Evolutionary conservation across 306 rosid species (phyloP).

Genomic region (Boehmeria nivea): DNA sequence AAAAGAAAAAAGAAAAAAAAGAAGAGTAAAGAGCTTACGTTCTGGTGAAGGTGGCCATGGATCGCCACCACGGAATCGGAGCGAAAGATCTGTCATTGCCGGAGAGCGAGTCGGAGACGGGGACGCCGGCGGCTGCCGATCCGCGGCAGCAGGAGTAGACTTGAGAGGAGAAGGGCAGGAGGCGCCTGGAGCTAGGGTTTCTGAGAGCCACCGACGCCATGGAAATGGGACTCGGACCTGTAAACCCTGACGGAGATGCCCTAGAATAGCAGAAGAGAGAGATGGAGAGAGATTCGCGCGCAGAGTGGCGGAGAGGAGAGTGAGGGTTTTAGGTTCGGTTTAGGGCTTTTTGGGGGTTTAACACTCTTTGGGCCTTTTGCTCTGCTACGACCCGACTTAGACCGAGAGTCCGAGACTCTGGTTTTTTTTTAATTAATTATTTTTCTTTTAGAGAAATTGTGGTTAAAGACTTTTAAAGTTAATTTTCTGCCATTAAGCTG

Average conservation of each 20-base stretch:
- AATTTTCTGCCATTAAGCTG: too few species aligned
- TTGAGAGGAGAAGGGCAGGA: constrained; percentile 51
- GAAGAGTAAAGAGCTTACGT: constrained; percentile 50
- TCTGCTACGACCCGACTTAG: constrained; percentile 23
- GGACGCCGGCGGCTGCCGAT: constrained; percentile 27
- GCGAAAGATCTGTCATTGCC: constrained; percentile 38
- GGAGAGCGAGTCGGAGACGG: constrained; percentile 30
- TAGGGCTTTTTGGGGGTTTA: constrained; percentile 30
- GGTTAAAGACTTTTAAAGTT: too few species aligned
- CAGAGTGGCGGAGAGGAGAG: constrained; percentile 14
- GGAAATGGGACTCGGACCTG: neutral
- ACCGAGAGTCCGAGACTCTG: too few species aligned
- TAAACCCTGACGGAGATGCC: neutral
- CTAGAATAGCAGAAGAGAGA: neutral
- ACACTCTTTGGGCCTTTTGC: constrained; percentile 29
- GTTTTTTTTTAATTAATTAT: too few species aligned
- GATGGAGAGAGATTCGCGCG: constrained; percentile 10
- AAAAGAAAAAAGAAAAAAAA: too few species aligned
- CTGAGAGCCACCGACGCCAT: constrained; percentile 74
- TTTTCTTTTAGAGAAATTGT: too few species aligned
- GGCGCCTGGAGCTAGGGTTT: constrained; percentile 45
- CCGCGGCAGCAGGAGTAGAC: constrained; percentile 48
- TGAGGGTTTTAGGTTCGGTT: constrained; percentile 24
- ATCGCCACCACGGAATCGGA: constrained; percentile 59
- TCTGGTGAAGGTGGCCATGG: constrained; percentile 83